Base-by-base conservation (phyloP, 2,329 filamentous ascomycete species). In the Dactylonectria macrodidyma region DNA sequence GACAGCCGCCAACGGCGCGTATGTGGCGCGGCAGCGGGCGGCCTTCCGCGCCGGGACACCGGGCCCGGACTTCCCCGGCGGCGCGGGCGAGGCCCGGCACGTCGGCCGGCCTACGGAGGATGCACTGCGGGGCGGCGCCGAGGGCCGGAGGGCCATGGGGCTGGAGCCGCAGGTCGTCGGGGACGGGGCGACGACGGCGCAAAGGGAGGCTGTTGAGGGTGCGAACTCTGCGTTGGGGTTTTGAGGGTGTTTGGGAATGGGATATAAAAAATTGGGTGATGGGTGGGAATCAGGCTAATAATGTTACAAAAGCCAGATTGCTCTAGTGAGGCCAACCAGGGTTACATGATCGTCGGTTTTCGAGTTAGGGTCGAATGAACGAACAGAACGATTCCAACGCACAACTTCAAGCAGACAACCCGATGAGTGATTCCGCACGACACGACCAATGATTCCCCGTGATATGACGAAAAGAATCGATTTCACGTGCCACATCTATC, bases 1-100 rank as follows among this genome's bases (percentile, higher is more conserved):
- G 34, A 97, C 94, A 1, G 88, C 91, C 60, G 82, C 85, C 46
- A 97, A 96, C 74, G 90, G 92, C 0, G 81, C 87, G 24, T 96
- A 95, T 77, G 84, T 95, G 1, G 85, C 82, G 1, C 86, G 89
- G 16, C 94, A 97, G 82, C 87, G 92, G 22, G 84, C 89, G n/a
- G 88, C 89, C 0, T 96, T 96, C 73, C 79, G 92, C 3, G 78
- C 83, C 0, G 95, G 94, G 5, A 88, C 86, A 0, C 91, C 91
- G 0, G 88, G 87, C 0, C 91, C 90, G 34, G 92, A 94, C 73
- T 94, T 94, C 76, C 91, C 91, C 0, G 91, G 91, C 2, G 93
- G 93, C 0, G 83, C 87, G 58, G 93, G 93, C 5, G 93, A 95
- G 79, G 82, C 84, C 16, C 80, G 80, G 22, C 88, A 90, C 68